Evolutionary conservation across 139 green algal species (phyloP).

Genomic region (Chlamydomonas sp.): DNA sequence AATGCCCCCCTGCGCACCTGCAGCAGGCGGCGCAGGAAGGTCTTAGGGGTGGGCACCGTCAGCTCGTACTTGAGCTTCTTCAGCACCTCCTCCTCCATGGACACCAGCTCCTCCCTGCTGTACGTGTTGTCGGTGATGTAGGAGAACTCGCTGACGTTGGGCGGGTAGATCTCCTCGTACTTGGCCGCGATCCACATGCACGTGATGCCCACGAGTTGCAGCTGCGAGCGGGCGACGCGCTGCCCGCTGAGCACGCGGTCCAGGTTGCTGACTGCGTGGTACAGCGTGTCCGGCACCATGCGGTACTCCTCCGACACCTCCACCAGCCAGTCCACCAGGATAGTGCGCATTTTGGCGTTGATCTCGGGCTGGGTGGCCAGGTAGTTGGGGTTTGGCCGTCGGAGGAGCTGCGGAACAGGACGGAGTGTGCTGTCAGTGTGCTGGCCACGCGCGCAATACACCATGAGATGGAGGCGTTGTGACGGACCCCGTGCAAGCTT

Average conservation of each 20-base stretch:
- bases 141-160: conserved; percentile 91
- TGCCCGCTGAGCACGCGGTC: conserved; percentile 88
- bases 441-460: background rate
- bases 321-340: conserved; percentile 98
- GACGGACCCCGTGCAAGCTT: background rate
- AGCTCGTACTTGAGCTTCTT: conserved; percentile 90
- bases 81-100: conserved; percentile 89
- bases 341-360: conserved; percentile 90
- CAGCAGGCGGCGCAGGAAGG: conserved; percentile 85
- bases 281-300: conserved; percentile 93
- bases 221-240: conserved; percentile 57
- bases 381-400: conserved; percentile 74
- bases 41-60: conserved; percentile 90
- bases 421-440: background rate
- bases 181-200: conserved; percentile 96
- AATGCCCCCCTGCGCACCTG: conserved; percentile 21
- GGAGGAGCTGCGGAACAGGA: conserved; percentile 59
- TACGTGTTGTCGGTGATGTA: conserved; percentile 99
- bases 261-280: conserved; percentile 88
- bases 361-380: conserved; percentile 88
- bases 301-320: conserved; percentile 96
- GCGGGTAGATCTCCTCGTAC: conserved; percentile 98
- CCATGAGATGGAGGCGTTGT: background rate
- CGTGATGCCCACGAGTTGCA: conserved; percentile 87
- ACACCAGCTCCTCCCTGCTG: conserved; percentile 82